phyloP scores from a whole-genome alignment of 176 grass and related monocot species.

The Microstegium vimineum region DNA sequence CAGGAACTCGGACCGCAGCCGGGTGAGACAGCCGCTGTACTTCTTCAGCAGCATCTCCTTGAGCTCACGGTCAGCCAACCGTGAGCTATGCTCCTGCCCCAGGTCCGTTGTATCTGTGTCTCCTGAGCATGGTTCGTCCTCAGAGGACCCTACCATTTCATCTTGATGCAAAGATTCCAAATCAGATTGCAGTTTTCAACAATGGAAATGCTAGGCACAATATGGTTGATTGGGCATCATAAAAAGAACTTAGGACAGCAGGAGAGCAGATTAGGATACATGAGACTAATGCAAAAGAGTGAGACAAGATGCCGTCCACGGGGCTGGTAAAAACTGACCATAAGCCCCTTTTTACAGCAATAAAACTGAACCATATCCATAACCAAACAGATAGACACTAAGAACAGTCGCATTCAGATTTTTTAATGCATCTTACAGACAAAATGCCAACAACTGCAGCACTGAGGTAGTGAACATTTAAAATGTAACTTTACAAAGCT shows the following conservation, averaged over 20 bases:
- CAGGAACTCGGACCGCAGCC: slow-evolving; percentile 78
- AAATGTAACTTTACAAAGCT: not conserved
- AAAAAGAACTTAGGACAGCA: not conserved
- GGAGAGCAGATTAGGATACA: not conserved
- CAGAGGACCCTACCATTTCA: slow-evolving; percentile 71
- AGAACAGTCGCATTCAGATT: not conserved
- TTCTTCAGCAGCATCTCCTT: slow-evolving; percentile 99
- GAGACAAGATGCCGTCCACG: not conserved
- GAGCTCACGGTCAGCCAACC: slow-evolving; percentile 66
- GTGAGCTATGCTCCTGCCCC: slow-evolving; percentile 44
- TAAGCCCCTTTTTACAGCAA: not conserved
- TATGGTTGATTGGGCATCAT: not conserved
- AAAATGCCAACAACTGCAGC: not conserved
- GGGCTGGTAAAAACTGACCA: not conserved
- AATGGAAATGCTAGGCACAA: not conserved
- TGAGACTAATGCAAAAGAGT: not conserved
- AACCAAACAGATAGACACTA: not conserved
- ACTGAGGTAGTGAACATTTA: not conserved
- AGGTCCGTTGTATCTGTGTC: slow-evolving; percentile 39
- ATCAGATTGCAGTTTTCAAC: not conserved
- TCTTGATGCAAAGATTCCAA: slow-evolving; percentile 29
- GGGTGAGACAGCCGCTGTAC: slow-evolving; percentile 87
- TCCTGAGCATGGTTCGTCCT: slow-evolving; percentile 71
- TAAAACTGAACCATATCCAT: not conserved
- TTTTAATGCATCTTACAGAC: not conserved